Evolutionary conservation across 352 stramenopile species (phyloP), one percentile per base, ranked within the genome.

Genomic region (Halophytophthora polymorphica): DNA sequence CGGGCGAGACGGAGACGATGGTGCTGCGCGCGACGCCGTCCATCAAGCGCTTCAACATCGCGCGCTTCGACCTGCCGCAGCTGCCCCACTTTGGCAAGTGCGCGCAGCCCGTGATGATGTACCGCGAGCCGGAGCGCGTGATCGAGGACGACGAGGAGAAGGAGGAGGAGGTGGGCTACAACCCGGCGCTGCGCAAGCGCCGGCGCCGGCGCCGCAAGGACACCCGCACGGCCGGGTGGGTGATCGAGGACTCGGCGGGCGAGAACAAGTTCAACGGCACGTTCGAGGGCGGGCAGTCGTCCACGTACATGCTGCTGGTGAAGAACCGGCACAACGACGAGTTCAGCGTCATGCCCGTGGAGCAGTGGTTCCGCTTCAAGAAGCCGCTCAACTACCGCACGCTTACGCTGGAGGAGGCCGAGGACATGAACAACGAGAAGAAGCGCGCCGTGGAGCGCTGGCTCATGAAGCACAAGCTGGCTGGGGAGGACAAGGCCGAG

Each of bases 301-400:
- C 81, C 37, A 90, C 80, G 65, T 94, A 94, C 64, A 90, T 89
- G 69, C 63, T 93, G 41, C 70, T 94, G 66, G 73, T 91, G 29
- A 90, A 91, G 68, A 90, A 90, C 55, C 83, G 79, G 31, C 79
- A 90, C 69, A 91, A 90, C 48, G 80, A 92, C 62, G 83, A 94
- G 64, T 94, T 94, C 57, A 89, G 77, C 47, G 77, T 92, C 36
- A 89, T 94, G 50, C 79, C 83, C 10, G 75, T 94, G 46, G 83
- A 94, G 61, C 81, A 94, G 50, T 94, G 83, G 83, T 94, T 94
- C 60, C 81, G 83, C 39, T 94, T 94, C 64, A 94, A 94, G 68
- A 94, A 94, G 64, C 83, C 83, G 21, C 60, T 94, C 0, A 84
- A 65, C 61, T 94, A 92, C 69, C 81, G 80, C 46, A 91, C 83